These are phyloP conservation scores for Phytophthora meadii DNA, from an alignment of 352 stramenopile genomes.

Conservation along the genomic window DNA sequence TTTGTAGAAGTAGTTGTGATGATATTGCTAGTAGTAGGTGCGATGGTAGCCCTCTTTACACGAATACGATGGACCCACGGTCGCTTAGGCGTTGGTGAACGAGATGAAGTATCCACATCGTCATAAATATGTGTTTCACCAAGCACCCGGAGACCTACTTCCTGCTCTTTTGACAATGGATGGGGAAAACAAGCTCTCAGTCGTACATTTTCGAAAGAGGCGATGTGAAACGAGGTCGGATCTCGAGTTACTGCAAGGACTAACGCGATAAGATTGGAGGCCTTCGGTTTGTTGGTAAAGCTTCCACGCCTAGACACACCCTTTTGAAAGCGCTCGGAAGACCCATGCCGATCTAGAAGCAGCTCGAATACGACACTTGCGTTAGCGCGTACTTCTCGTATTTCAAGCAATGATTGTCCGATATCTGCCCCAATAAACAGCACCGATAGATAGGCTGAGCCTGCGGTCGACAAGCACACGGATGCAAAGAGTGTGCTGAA, in stretches of 20 bases:
- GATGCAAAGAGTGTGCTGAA: conserved; percentile 18
- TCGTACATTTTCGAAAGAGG: conserved; percentile 1
- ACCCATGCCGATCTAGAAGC: neutral
- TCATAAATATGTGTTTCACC: neutral
- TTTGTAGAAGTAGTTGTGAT: neutral
- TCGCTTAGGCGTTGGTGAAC: neutral
- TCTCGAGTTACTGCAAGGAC: conserved; percentile 7
- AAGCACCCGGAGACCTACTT: neutral
- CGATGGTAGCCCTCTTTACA: neutral
- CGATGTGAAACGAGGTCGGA: neutral
- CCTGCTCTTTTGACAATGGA: conserved; percentile 3
- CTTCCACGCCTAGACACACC: no score
- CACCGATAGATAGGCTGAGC: conserved; percentile 1
- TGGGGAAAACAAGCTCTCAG: conserved; percentile 18
- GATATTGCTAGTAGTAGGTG: neutral
- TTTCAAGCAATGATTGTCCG: conserved; percentile 9
- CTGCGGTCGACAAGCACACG: conserved; percentile 21
- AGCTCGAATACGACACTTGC: conserved; percentile 3
- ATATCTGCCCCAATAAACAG: conserved; percentile 11
- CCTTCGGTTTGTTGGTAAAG: neutral
- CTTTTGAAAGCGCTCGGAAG: neutral
- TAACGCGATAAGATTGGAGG: neutral
- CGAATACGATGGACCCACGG: neutral
- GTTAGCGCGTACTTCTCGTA: conserved; percentile 13
- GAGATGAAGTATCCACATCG: neutral